Percentiles rank a stretch among this genome's conserved stretches.
These are phyloP conservation scores for Talaromyces rugulosus DNA, from an alignment of 2,329 filamentous ascomycete species.

Conservation along the genomic window DNA sequence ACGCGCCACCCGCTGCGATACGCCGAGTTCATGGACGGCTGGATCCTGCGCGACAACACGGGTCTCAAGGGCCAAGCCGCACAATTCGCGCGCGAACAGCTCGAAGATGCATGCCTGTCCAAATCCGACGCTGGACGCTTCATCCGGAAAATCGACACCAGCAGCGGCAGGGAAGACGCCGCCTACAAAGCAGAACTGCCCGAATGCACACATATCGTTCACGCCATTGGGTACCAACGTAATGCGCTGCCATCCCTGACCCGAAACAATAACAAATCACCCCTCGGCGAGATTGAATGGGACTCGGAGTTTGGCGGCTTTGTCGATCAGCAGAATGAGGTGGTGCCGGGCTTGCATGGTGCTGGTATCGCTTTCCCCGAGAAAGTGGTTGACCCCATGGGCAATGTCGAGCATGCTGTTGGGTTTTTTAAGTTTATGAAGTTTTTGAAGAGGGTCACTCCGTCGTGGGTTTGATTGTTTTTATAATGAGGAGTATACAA, in stretches of 20 bases:
- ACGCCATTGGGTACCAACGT: conserved; percentile 56
- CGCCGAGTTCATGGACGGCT: conserved; percentile 58
- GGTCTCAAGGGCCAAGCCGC: conserved; percentile 61
- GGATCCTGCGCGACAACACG: conserved; percentile 63
- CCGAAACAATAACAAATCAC: conserved; percentile 25
- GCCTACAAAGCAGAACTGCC: conserved; percentile 47
- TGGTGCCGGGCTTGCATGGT: conserved; percentile 53
- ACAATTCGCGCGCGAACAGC: conserved; percentile 54
- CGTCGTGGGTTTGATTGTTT: conserved; percentile 41
- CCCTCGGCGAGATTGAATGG: conserved; percentile 23
- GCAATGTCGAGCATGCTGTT: conserved; percentile 59
- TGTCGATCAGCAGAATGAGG: conserved; percentile 38
- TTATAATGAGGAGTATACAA: neutral
- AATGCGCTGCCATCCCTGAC: conserved; percentile 49
- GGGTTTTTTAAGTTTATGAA: conserved; percentile 65
- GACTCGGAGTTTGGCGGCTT: conserved; percentile 38
- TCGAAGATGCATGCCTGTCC: conserved; percentile 50
- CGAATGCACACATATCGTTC: conserved; percentile 50
- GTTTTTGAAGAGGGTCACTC: conserved; percentile 53
- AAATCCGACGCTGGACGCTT: conserved; percentile 44
- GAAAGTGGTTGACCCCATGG: conserved; percentile 55
- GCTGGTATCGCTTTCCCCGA: conserved; percentile 64
- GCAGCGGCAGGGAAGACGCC: conserved; percentile 36
- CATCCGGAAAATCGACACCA: conserved; percentile 46
- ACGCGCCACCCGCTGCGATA: conserved; percentile 58